A percentile compares a stretch with the other conserved stretches of the same genome.
Conservation (phyloP, 257 asterid species). For the Scutellaria minor region DNA sequence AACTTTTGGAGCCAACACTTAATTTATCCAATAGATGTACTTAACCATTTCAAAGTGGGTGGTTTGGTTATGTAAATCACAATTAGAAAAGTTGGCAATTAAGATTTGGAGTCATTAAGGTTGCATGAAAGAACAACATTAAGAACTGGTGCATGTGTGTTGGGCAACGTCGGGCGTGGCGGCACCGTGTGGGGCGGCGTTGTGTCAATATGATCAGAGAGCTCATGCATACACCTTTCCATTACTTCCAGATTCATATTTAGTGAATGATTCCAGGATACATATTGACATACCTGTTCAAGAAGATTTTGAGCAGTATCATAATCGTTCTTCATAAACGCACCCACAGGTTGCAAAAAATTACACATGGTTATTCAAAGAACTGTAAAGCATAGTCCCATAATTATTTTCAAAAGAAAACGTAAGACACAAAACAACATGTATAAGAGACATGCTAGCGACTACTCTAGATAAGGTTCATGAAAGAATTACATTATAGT, state of each 20-base stretch:
- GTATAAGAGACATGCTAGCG: conserved; percentile 19
- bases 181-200: too few species aligned
- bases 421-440: conserved; percentile 10
- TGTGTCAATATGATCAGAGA: too few species aligned
- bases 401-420: conserved; percentile 1
- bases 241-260: conserved; percentile 12
- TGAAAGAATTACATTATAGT: background rate
- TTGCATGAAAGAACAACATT: too few species aligned
- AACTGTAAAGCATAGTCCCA: conserved; percentile 14
- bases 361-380: conserved; percentile 12
- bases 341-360: conserved; percentile 67
- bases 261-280: conserved; percentile 28
- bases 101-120: too few species aligned
- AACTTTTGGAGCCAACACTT: too few species aligned
- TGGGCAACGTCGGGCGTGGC: too few species aligned
- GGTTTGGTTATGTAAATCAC: too few species aligned
- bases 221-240: background rate
- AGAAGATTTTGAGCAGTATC: conserved; percentile 47
- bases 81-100: too few species aligned
- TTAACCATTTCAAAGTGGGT: too few species aligned
- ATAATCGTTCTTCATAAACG: conserved; percentile 47
- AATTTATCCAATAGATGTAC: too few species aligned
- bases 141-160: too few species aligned
- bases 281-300: conserved; percentile 57
- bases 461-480: conserved; percentile 23